Evolutionary conservation across 2,329 filamentous ascomycete genomes (phyloP).

Genomic region (Aspergillus ibericus): DNA sequence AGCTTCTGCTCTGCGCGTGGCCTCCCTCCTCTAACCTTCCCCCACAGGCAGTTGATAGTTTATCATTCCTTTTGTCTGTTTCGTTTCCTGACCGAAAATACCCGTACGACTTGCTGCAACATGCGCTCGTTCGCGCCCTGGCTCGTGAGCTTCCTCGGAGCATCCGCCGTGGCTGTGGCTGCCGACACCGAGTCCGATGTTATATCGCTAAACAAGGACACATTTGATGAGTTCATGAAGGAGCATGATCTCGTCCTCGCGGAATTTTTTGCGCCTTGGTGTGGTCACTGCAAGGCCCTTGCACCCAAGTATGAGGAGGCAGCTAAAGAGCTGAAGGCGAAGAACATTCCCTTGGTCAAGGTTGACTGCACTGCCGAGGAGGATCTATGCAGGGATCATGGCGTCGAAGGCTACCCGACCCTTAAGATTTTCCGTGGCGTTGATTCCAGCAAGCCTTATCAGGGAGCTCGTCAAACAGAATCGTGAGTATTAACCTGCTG

Average conservation of each 20-base stretch:
- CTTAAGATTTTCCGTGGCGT: constrained; percentile 96
- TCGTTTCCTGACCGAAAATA: background rate
- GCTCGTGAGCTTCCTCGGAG: constrained; percentile 41
- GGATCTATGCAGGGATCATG: constrained; percentile 84
- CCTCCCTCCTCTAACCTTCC: background rate
- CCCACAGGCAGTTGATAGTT: background rate
- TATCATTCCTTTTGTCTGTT: background rate
- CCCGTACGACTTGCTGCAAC: constrained; percentile 8
- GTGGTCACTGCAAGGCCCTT: constrained; percentile 97
- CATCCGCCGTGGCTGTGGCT: constrained; percentile 35
- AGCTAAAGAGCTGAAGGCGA: constrained; percentile 50
- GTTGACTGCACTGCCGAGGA: constrained; percentile 90
- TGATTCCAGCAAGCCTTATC: constrained; percentile 79
- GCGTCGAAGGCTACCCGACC: constrained; percentile 96
- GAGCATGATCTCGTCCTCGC: constrained; percentile 85
- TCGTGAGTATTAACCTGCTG: constrained; percentile 46
- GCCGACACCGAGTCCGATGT: constrained; percentile 67
- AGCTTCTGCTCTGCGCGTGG: constrained; percentile 3
- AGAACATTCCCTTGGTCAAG: constrained; percentile 51
- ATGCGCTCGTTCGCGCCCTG: constrained; percentile 45
- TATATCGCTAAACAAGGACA: constrained; percentile 77
- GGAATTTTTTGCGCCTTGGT: constrained; percentile 98
- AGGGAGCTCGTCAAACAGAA: constrained; percentile 83
- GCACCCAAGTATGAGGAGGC: constrained; percentile 57
- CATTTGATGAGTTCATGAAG: constrained; percentile 83